These are phyloP conservation scores for Solanum gracilifrons DNA, from an alignment of 257 asterid genomes.

Conservation along the genomic window DNA sequence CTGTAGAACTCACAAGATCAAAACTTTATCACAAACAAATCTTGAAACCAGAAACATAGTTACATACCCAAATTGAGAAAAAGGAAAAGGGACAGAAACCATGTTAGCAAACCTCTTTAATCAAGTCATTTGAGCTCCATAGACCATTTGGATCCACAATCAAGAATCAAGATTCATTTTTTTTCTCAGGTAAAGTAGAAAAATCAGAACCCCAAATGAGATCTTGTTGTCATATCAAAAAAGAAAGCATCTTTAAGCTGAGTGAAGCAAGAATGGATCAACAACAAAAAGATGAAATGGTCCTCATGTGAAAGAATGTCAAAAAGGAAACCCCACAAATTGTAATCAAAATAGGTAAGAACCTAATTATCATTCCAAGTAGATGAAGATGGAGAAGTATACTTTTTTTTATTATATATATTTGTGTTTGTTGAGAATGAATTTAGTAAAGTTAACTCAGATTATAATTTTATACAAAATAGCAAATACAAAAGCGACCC, in stretches of 20 bases:
- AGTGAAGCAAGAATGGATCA: background rate
- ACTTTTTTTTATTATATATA: background rate
- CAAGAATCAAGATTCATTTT: background rate
- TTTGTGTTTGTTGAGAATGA: constrained; percentile 14
- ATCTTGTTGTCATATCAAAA: background rate
- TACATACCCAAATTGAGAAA: background rate
- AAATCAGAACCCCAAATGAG: background rate
- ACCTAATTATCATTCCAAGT: constrained; percentile 3
- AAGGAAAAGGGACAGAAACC: background rate
- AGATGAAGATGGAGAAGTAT: background rate
- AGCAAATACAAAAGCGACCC: background rate
- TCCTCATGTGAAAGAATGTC: background rate
- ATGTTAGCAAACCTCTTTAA: background rate
- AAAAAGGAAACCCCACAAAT: constrained; percentile 8
- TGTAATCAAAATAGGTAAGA: background rate
- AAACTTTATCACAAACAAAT: background rate
- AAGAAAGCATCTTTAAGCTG: background rate
- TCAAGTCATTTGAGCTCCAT: background rate
- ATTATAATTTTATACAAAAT: constrained; percentile 3
- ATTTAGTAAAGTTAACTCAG: constrained; percentile 2
- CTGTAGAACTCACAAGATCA: background rate
- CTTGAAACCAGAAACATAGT: background rate
- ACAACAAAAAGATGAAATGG: background rate
- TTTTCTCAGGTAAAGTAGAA: background rate
- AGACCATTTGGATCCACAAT: background rate